Evolutionary conservation across 2,329 filamentous ascomycete species (phyloP).

Genomic region (Ceratocystis variospora): DNA sequence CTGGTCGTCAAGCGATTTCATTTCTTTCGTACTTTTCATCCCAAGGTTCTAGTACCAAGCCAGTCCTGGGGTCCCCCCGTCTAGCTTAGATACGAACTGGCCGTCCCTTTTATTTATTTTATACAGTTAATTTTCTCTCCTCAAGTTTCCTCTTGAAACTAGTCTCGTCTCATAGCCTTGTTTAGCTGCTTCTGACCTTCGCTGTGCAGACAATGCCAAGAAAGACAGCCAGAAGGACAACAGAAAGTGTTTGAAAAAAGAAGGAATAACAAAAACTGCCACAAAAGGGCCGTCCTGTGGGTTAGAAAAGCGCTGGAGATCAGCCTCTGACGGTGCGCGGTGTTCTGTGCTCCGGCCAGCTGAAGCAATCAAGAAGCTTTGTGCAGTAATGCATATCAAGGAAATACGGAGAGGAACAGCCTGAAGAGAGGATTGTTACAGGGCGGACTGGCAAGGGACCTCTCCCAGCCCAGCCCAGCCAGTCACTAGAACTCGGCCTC

Average conservation of each 20-base stretch:
- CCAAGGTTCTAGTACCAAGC: not conserved
- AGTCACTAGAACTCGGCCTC: not conserved
- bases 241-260: not conserved
- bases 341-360: too few relatives aligned
- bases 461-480: not conserved
- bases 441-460: too few relatives aligned
- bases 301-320: not conserved
- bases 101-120: not conserved
- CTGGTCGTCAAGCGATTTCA: not conserved
- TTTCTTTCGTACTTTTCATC: not conserved
- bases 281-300: not conserved
- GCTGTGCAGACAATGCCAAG: not conserved
- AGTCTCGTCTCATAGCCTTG: slow-evolving; percentile 3
- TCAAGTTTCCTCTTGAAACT: not conserved
- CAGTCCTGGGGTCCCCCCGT: not conserved
- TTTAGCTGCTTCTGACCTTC: not conserved
- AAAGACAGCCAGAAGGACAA: not conserved
- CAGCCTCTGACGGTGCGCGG: not conserved
- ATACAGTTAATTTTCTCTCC: not conserved
- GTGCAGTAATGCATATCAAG: too few relatives aligned
- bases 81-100: not conserved
- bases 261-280: not conserved
- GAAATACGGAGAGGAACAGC: too few relatives aligned
- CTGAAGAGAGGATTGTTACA: too few relatives aligned
- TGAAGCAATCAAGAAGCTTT: too few relatives aligned